Evolutionary conservation across 768 basidiomycete genomes (phyloP).

Genomic region (Brasilioporus rufonigricans): DNA sequence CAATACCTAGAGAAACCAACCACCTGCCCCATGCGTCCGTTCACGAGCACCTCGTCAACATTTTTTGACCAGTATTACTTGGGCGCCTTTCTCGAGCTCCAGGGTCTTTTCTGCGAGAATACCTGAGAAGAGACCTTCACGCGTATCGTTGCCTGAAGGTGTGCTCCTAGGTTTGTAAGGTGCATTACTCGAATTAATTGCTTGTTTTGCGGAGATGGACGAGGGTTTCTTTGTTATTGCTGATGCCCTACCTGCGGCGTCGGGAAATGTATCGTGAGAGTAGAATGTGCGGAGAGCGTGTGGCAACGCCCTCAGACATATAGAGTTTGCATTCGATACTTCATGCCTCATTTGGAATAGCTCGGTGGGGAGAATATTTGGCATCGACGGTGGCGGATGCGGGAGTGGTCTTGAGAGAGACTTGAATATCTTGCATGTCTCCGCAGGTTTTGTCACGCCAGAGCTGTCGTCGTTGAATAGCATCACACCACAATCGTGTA

Average conservation of each 20-base stretch:
- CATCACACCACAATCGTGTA: too few relatives aligned
- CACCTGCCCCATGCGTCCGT: constrained; percentile 64
- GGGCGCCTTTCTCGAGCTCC: constrained; percentile 57
- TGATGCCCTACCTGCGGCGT: neutral
- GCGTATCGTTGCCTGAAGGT: constrained; percentile 29
- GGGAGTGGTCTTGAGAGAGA: constrained; percentile 37
- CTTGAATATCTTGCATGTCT: constrained; percentile 48
- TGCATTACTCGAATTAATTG: constrained; percentile 19
- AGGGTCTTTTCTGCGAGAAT: constrained; percentile 60
- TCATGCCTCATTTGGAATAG: constrained; percentile 68
- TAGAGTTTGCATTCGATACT: constrained; percentile 64
- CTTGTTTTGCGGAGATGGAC: neutral
- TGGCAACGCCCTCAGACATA: constrained; percentile 49
- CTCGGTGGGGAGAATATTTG: constrained; percentile 46
- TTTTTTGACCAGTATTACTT: constrained; percentile 76
- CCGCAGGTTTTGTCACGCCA: too few relatives aligned
- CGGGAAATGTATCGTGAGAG: constrained; percentile 48
- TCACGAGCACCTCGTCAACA: constrained; percentile 57
- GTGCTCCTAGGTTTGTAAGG: constrained; percentile 26
- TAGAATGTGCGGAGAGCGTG: constrained; percentile 42
- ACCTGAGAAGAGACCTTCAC: constrained; percentile 55
- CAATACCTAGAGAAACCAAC: constrained; percentile 46
- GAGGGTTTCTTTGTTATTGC: constrained; percentile 2
- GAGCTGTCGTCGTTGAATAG: too few relatives aligned
- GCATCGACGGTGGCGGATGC: constrained; percentile 23